A percentile compares a stretch with the other conserved stretches of the same genome.
These are phyloP conservation scores for Candida ipomoeae DNA, from an alignment of 805 yeast genomes.

Conservation along the genomic window DNA sequence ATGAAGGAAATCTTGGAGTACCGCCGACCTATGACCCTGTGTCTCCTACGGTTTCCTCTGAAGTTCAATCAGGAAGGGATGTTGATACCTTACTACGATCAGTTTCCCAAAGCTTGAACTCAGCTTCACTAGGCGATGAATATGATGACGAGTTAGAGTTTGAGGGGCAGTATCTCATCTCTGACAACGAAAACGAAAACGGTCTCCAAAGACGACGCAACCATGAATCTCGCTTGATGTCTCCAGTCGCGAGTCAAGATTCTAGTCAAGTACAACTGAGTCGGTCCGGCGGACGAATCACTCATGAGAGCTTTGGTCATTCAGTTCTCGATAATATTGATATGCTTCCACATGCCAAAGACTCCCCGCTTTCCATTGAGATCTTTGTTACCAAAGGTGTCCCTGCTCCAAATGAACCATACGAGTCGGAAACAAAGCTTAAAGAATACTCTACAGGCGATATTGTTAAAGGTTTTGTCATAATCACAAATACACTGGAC, in stretches of 20 bases:
- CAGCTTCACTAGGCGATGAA: slow-evolving; percentile 4
- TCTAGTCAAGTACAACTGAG: not conserved
- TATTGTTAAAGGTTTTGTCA: slow-evolving; percentile 42
- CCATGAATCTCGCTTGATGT: not conserved
- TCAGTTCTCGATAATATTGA: slow-evolving; percentile 51
- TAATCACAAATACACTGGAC: slow-evolving; percentile 44
- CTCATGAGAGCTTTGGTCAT: slow-evolving; percentile 32
- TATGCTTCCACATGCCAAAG: slow-evolving; percentile 38
- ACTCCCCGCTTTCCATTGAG: slow-evolving; percentile 45
- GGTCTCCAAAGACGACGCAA: slow-evolving; percentile 12
- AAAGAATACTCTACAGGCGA: slow-evolving; percentile 42
- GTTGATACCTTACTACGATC: slow-evolving; percentile 9
- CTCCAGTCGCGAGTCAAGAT: not conserved
- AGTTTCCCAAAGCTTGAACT: slow-evolving; percentile 7
- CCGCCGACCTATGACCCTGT: slow-evolving; percentile 40
- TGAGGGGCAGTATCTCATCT: slow-evolving; percentile 17
- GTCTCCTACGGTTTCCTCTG: slow-evolving; percentile 7
- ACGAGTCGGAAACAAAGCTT: slow-evolving; percentile 43
- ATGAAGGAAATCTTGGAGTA: slow-evolving; percentile 26
- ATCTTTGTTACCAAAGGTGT: slow-evolving; percentile 52
- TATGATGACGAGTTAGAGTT: slow-evolving; percentile 11
- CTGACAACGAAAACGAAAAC: slow-evolving; percentile 16
- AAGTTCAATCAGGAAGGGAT: not conserved
- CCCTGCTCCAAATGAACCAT: slow-evolving; percentile 39
- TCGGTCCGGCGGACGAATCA: not conserved